Evolutionary conservation across 805 yeast species (phyloP), one percentile per base, ranked within the genome.

Genomic region (Suhomyces sp.): DNA sequence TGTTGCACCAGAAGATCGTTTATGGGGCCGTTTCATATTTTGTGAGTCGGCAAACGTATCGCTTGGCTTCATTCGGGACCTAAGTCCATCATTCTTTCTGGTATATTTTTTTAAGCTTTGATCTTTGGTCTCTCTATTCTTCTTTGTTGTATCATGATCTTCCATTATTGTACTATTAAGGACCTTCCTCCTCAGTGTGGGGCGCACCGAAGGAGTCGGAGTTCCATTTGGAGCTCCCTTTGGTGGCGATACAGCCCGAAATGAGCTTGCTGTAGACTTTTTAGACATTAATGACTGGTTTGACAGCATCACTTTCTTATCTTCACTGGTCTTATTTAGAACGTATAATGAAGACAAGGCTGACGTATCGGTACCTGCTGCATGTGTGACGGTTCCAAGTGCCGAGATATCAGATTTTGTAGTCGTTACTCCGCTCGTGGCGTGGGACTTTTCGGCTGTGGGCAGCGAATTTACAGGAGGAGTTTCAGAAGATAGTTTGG

Each of bases 341-440:
- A 62, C 64, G 55, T 75, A 75, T 37, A 75, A 62, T 1, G 76
- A 57, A 3, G 75, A 64, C 20, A 75, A 60, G 0, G 79, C 79
- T 0, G 78, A 66, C 5, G 60, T 57, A 15, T 70, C 70, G 37
- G 51, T 57, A 9, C 59, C 56, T 3, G 59, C 55, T 10, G 31
- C 27, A 29, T 62, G 60, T 2, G 75, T 57, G 6, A 75, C 78
- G 9, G 75, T 70, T 1, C 78, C 79, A 5, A 63, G 53, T 2
- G 64, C 79, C 0, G 66, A 59, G 9, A 46, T 25, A 2, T 46
- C 48, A 0, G 77, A 69, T 21, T 57, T 65, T 4, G 75, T 68
- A 1, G 75, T 65, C 1, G 66, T 59, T 7, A 66, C 60, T 46
- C 67, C 65, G n/a, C 61, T 58, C 1, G 47, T 44, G 10, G 48